Evolutionary conservation across 2,329 filamentous ascomycete species (phyloP).

Genomic region (Lasiodiplodia theobromae): DNA sequence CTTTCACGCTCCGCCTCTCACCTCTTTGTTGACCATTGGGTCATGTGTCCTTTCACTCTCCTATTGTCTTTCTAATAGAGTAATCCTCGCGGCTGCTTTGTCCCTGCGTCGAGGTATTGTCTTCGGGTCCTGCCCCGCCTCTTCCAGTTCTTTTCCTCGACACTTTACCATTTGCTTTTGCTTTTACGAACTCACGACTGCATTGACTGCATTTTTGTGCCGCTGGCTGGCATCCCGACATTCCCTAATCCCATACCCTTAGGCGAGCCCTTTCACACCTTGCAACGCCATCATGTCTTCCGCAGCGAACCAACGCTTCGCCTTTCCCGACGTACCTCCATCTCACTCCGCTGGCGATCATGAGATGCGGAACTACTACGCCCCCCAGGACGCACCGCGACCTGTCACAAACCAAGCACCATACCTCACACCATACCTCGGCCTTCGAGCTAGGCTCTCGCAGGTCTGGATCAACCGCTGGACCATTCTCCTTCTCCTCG

Average conservation of each 20-base stretch:
- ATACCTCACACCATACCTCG: slow-evolving; percentile 87
- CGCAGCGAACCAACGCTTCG: slow-evolving; percentile 61
- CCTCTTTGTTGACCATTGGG: slow-evolving; percentile 47
- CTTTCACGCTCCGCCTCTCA: slow-evolving; percentile 30
- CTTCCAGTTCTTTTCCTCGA: slow-evolving; percentile 21
- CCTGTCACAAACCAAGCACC: slow-evolving; percentile 68
- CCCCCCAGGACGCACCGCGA: slow-evolving; percentile 62
- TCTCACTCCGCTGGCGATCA: slow-evolving; percentile 67
- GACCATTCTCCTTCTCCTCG: slow-evolving; percentile 87
- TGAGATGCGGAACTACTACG: slow-evolving; percentile 68
- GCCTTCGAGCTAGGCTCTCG: slow-evolving; percentile 85
- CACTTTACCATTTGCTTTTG: slow-evolving; percentile 20
- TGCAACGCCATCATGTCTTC: slow-evolving; percentile 52
- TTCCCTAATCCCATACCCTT: slow-evolving; percentile 46
- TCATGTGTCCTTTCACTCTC: slow-evolving; percentile 39
- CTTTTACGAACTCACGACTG: slow-evolving; percentile 28
- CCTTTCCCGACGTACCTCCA: slow-evolving; percentile 63
- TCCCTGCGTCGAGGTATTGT: slow-evolving; percentile 28
- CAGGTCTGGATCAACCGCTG: slow-evolving; percentile 98
- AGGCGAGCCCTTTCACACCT: slow-evolving; percentile 37
- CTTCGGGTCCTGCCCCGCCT: not conserved
- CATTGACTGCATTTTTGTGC: slow-evolving; percentile 24
- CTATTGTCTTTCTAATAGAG: slow-evolving; percentile 36
- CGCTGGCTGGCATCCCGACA: slow-evolving; percentile 32
- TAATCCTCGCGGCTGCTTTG: slow-evolving; percentile 30